A percentile compares a stretch with the other conserved stretches of the same genome.
phyloP scores from a whole-genome alignment of 352 stramenopile genomes.

The Aphanomyces stellatus region DNA sequence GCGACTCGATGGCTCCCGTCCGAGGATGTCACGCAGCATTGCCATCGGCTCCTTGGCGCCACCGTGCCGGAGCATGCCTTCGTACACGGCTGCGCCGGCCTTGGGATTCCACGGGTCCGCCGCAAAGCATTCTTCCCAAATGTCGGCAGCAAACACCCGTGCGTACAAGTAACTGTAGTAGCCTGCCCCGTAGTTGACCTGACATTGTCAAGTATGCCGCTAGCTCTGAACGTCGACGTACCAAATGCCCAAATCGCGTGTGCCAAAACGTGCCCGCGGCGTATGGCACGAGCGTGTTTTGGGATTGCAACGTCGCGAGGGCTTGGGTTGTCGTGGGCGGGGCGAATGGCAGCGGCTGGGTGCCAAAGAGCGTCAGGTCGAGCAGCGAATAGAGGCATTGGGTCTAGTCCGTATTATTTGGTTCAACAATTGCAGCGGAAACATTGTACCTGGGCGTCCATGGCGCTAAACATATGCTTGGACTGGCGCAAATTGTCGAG shows the following conservation, averaged over 20 bases:
- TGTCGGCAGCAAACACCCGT: conserved; percentile 82
- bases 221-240: too few relatives aligned
- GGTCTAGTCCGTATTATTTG: conserved; percentile 28
- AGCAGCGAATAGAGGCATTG: conserved; percentile 79
- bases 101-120: conserved; percentile 44
- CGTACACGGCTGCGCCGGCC: conserved; percentile 52
- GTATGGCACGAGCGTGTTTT: conserved; percentile 62
- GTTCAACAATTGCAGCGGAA: conserved; percentile 23
- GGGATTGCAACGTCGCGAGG: conserved; percentile 57
- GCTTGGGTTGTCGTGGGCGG: conserved; percentile 45
- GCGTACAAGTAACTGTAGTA: conserved; percentile 91
- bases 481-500: conserved; percentile 59
- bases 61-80: conserved; percentile 76
- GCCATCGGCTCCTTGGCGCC: conserved; percentile 81
- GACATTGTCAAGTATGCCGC: not conserved
- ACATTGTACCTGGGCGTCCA: conserved; percentile 65
- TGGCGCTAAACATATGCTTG: conserved; percentile 85
- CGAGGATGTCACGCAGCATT: conserved; percentile 67
- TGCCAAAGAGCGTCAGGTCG: conserved; percentile 60
- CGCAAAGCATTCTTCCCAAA: conserved; percentile 72
- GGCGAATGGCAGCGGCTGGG: conserved; percentile 32
- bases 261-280: conserved; percentile 71
- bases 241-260: conserved; percentile 81
- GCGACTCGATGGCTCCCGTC: conserved; percentile 35
- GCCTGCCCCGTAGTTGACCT: conserved; percentile 78